A percentile compares a stretch with the other conserved stretches of the same genome.
phyloP scores from a whole-genome alignment of 2,329 filamentous ascomycete genomes.

The Coleophoma crateriformis region DNA sequence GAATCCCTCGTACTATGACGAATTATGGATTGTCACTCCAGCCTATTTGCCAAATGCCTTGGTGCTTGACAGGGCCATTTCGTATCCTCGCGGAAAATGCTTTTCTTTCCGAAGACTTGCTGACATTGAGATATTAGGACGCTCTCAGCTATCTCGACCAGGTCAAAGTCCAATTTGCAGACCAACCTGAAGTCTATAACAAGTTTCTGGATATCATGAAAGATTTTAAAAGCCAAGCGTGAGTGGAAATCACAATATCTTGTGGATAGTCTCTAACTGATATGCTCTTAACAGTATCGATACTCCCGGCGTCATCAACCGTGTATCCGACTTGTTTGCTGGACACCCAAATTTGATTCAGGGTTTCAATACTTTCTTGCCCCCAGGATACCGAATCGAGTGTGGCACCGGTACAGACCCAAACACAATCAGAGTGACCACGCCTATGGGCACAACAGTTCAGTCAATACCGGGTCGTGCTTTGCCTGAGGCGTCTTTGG shows the following conservation, averaged over 20 bases:
- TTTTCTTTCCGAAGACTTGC: neutral
- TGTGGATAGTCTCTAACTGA: slow-evolving; percentile 19
- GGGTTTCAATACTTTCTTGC: slow-evolving; percentile 96
- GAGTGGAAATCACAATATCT: slow-evolving; percentile 32
- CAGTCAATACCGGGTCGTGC: slow-evolving; percentile 67
- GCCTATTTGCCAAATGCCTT: neutral
- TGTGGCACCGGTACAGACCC: slow-evolving; percentile 91
- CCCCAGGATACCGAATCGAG: slow-evolving; percentile 93
- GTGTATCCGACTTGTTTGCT: slow-evolving; percentile 91
- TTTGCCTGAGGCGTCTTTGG: slow-evolving; percentile 26
- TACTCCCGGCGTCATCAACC: slow-evolving; percentile 93
- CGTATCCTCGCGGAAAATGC: too few relatives aligned
- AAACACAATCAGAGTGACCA: slow-evolving; percentile 93
- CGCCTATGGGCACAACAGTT: slow-evolving; percentile 94
- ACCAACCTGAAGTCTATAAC: slow-evolving; percentile 96
- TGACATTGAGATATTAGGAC: slow-evolving; percentile 40
- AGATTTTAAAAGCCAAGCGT: slow-evolving; percentile 97
- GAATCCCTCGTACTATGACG: slow-evolving; percentile 12
- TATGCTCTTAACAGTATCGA: slow-evolving; percentile 60
- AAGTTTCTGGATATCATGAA: slow-evolving; percentile 99
- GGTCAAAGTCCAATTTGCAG: slow-evolving; percentile 95
- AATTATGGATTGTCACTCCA: neutral
- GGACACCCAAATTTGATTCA: slow-evolving; percentile 94
- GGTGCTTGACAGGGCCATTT: neutral
- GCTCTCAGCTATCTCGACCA: slow-evolving; percentile 96